Base-by-base conservation (phyloP, 2,329 filamentous ascomycete species). In the Hypoxylon rubiginosum region DNA sequence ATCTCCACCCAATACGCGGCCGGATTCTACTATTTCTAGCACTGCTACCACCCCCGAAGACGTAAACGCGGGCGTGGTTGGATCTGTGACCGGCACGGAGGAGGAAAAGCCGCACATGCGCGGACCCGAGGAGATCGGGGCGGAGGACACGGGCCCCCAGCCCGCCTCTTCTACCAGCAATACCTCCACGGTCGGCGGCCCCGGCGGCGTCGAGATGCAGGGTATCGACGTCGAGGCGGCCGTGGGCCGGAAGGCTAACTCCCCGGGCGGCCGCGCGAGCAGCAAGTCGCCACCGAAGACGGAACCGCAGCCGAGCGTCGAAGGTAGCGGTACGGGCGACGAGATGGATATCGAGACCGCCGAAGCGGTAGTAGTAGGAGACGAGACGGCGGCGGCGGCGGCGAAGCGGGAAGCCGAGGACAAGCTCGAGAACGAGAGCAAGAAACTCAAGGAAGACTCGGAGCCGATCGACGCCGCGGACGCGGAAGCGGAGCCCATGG, bases 121-220 rank as follows among this genome's bases (percentile, higher is more conserved):
- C 43, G 95, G 95, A 0, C 96, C 96, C 0, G 89, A 93, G 30
- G 86, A 93, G 71, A 91, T 98, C 54, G 95, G 94, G 4, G 89
- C 94, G 64, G 90, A 92, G 72, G 96, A 99, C 76, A 91, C 93
- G 70, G 96, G 96, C 0, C 90, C 92, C 9, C 94, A 92, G 79
- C 70, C 60, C 52, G 63, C n/a, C n/a, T n/a, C 67, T 21, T 80
- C 69, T 56, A 81, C 79, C 58, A 81, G 77, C 15, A 81, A 77
- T 43, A 76, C 78, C 28, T 79, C 76, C 54, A 77, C 78, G 62
- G 75, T 80, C 21, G 77, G 82, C 59, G 78, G 82, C 48, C 64
- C 71, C 51, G 72, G 77, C 53, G 77, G 80, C 39, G 72, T 85
- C n/a, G 81, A 82, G 51, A 84, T 86, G 78, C 82, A 84, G 56